Evolutionary conservation across 805 yeast species (phyloP).

Genomic region (Candida taoyuanica): DNA sequence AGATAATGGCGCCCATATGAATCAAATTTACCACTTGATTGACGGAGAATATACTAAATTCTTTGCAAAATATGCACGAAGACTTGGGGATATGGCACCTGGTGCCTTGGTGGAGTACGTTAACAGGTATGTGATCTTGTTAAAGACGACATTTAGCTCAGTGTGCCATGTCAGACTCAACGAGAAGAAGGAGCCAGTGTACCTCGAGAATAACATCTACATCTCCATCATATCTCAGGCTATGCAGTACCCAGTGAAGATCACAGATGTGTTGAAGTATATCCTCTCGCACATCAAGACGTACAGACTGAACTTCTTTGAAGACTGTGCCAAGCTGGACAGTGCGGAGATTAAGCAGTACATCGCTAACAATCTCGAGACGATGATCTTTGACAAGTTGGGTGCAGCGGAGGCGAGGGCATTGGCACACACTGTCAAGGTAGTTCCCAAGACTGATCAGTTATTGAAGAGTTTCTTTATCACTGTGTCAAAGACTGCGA

Average conservation of each 20-base stretch:
- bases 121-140: conserved; percentile 13
- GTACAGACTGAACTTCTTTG: conserved; percentile 15
- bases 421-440: conserved; percentile 9
- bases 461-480: conserved; percentile 14
- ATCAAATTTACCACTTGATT: not conserved
- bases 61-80: conserved; percentile 6
- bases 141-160: conserved; percentile 20
- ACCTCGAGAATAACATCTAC: conserved; percentile 12
- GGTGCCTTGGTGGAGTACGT: conserved; percentile 12
- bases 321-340: conserved; percentile 8
- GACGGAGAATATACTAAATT: conserved; percentile 4
- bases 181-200: conserved; percentile 3
- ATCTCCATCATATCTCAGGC: conserved; percentile 7
- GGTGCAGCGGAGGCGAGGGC: conserved; percentile 7
- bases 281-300: conserved; percentile 16
- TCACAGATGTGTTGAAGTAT: conserved; percentile 17
- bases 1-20: not conserved
- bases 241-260: conserved; percentile 7
- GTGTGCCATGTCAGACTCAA: conserved; percentile 3
- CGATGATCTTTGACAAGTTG: conserved; percentile 17
- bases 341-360: conserved; percentile 7
- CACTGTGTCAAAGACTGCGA: conserved; percentile 6
- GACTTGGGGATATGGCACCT: not conserved
- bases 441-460: conserved; percentile 8
- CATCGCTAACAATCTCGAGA: conserved; percentile 23